phyloP scores from a whole-genome alignment of 495 filamentous ascomycete genomes.

The Friedmanniomyces endolithicus region DNA sequence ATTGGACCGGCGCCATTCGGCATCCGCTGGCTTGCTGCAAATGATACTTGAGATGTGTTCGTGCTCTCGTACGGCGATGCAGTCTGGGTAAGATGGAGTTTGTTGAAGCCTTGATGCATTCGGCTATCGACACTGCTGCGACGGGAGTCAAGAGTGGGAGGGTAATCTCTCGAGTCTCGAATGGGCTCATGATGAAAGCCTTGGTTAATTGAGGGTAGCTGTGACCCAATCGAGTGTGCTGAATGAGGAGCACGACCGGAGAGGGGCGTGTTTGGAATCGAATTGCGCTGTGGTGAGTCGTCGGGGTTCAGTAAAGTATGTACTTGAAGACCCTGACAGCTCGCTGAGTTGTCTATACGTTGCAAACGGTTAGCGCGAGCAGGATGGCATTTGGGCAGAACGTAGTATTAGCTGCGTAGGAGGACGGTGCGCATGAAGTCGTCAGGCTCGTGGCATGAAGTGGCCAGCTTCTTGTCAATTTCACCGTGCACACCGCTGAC shows the following conservation, averaged over 20 bases:
- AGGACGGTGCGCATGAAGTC: neutral
- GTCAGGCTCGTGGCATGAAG: neutral
- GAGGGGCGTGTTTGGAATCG: slow-evolving; percentile 29
- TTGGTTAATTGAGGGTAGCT: slow-evolving; percentile 25
- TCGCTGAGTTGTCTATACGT: slow-evolving; percentile 28
- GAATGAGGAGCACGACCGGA: slow-evolving; percentile 25
- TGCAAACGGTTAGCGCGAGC: neutral
- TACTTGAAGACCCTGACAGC: slow-evolving; percentile 29
- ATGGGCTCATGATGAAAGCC: slow-evolving; percentile 26
- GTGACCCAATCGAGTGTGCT: neutral
- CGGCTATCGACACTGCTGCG: slow-evolving; percentile 36
- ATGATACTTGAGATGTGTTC: slow-evolving; percentile 31
- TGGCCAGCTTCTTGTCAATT: no score
- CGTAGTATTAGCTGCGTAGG: neutral
- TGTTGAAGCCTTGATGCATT: slow-evolving; percentile 28
- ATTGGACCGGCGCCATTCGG: slow-evolving; percentile 28
- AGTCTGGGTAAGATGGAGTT: slow-evolving; percentile 27
- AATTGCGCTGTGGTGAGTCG: slow-evolving; percentile 28
- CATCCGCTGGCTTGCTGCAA: slow-evolving; percentile 31
- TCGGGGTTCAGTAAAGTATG: slow-evolving; percentile 33
- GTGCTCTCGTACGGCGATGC: slow-evolving; percentile 33
- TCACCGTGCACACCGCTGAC: neutral
- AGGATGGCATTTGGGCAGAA: neutral
- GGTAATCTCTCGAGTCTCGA: slow-evolving; percentile 22
- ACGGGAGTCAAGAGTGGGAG: slow-evolving; percentile 27